Base-by-base conservation (phyloP, 2,329 filamentous ascomycete genomes). In the Zymoseptoria crescenta region DNA sequence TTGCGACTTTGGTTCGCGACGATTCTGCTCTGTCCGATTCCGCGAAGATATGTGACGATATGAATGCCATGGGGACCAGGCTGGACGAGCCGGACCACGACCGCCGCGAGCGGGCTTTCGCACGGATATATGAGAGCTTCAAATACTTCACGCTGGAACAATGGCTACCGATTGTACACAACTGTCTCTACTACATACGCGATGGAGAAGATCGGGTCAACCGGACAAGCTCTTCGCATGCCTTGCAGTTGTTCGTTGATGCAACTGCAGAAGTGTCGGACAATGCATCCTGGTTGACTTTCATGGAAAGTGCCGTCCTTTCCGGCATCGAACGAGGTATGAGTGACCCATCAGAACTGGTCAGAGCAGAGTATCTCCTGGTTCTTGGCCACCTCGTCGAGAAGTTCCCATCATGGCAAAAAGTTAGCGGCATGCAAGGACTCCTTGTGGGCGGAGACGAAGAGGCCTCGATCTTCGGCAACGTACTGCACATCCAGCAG, bases 81-180 rank as follows among this genome's bases (percentile, higher is more conserved):
- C 79, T 99, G 20, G 90, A 94, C 67, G 89, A 96, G 69, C 87
- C 91, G 1, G 89, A 97, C 74, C 96, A 96, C 70, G 89, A 95
- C 65, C 84, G 83, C 58, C 87, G 94, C 16, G 81, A 96, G 5
- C 76, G 80, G 52, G 91, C 91, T 2, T 97, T 94, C 75, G 86
- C 81, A 59, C 72, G 76, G 7, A 86, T 97, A 62, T 88, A 87
- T 41, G 81, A 83, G 49, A 76, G 83, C 2, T 77, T 82, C n/a
- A 84, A 83, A 45, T 74, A 78, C 0, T 84, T 92, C 61, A 86
- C 83, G 0, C 75, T 85, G 1, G 82, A 82, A 59, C 89, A 96
- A 73, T 99, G 94, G 93, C 82, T 87, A 56, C 92, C 94, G 5
- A 75, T 99, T 20, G 76, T 97, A 9, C 88, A 92, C 75, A 99